phyloP scores from a whole-genome alignment of 352 stramenopile genomes.

The Blastocystis sp. region DNA sequence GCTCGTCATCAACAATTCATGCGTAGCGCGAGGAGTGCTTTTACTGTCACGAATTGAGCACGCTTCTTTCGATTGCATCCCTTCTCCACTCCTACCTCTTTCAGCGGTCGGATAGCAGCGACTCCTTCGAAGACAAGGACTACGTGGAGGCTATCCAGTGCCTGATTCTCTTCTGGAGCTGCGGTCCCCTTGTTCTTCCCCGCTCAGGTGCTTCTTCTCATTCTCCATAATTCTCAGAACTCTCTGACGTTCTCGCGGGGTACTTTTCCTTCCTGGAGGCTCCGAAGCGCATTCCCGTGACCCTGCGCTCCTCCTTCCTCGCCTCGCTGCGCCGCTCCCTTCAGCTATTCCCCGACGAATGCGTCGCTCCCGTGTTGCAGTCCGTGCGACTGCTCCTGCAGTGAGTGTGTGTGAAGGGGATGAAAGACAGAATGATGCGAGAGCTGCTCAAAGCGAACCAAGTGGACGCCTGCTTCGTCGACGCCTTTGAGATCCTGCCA shows the following conservation, averaged over 20 bases:
- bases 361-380: not conserved
- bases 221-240: not conserved
- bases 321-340: not conserved
- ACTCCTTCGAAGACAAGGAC: not conserved
- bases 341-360: not conserved
- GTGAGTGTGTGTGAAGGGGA: not conserved
- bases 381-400: not conserved
- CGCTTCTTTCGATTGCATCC: not conserved
- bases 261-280: slow-evolving; percentile 2
- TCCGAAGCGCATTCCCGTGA: not conserved
- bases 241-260: not conserved
- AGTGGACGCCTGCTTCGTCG: not conserved
- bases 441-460: not conserved
- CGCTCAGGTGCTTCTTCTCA: not conserved
- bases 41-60: not conserved
- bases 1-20: not conserved
- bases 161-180: slow-evolving; percentile 2
- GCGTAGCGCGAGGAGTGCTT: slow-evolving; percentile 11
- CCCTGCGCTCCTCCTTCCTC: not conserved
- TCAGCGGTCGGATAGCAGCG: not conserved
- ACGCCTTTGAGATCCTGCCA: not conserved
- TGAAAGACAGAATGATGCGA: not conserved
- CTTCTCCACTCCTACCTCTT: not conserved
- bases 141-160: not conserved
- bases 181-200: not conserved